Evolutionary conservation across 345 rosid genomes (phyloP).

Genomic region (Firmiana major): DNA sequence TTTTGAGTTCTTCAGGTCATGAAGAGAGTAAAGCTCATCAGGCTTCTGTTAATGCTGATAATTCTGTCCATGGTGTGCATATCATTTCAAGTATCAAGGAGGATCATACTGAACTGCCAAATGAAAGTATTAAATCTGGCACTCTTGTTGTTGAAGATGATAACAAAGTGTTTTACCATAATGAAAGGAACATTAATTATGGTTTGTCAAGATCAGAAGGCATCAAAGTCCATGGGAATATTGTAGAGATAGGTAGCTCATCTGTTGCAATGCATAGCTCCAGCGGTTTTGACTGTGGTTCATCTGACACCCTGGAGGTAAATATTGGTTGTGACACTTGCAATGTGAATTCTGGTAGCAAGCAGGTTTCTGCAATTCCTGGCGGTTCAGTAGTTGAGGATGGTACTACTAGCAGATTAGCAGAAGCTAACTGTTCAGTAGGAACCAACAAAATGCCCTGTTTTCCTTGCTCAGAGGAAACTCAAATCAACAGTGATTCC

Average conservation of each 20-base stretch:
- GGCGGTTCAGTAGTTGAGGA: constrained; percentile 22
- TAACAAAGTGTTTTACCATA: constrained; percentile 24
- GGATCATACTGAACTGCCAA: constrained; percentile 20
- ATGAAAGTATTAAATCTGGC: constrained; percentile 21
- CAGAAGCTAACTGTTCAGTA: constrained; percentile 4
- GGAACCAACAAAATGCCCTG: neutral
- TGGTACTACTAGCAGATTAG: constrained; percentile 25
- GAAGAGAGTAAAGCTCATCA: constrained; percentile 32
- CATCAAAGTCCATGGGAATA: constrained; percentile 20
- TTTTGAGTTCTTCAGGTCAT: constrained; percentile 26
- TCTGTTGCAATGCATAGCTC: constrained; percentile 4
- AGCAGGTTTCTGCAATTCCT: constrained; percentile 19
- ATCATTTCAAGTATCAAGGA: constrained; percentile 25
- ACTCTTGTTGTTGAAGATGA: constrained; percentile 24
- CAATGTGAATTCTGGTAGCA: constrained; percentile 19
- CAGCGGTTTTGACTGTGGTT: constrained; percentile 8
- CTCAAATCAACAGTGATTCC: constrained; percentile 5
- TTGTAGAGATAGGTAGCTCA: constrained; percentile 21
- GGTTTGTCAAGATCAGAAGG: constrained; percentile 26
- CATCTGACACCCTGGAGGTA: constrained; percentile 21
- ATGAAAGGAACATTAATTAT: constrained; percentile 23
- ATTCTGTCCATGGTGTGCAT: constrained; percentile 8
- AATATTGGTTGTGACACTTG: constrained; percentile 23
- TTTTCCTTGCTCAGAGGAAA: constrained; percentile 22
- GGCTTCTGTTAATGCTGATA: constrained; percentile 23